A percentile compares a stretch with the other conserved stretches of the same genome.
Evolutionary conservation across 1,139 yeast genomes (phyloP).

Genomic region (Chernovozyma aurita): DNA sequence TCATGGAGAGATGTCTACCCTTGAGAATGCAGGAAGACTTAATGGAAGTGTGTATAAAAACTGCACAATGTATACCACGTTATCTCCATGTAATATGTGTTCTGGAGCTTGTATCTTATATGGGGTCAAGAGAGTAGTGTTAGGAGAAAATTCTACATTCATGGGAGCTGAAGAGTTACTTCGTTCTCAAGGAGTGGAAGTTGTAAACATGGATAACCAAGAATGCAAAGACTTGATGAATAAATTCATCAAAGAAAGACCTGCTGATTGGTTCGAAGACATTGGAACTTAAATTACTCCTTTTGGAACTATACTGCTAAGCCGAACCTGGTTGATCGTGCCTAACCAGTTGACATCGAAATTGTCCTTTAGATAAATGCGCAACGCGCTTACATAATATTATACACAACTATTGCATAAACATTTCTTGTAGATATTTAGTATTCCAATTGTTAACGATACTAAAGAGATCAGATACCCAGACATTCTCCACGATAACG

Average conservation of each 20-base stretch:
- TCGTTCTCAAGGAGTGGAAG: conserved; percentile 63
- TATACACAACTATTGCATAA: no score
- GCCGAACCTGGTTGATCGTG: no score
- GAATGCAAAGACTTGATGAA: conserved; percentile 74
- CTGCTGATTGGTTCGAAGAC: conserved; percentile 85
- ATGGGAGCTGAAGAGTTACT: conserved; percentile 75
- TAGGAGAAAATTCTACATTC: conserved; percentile 83
- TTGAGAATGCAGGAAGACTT: conserved; percentile 87
- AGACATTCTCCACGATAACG: no score
- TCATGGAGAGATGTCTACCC: conserved; percentile 87
- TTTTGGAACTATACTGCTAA: no score
- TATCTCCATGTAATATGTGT: conserved; percentile 94
- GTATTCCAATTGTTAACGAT: no score
- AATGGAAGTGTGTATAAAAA: conserved; percentile 62
- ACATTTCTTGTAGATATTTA: no score
- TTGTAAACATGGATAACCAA: conserved; percentile 59
- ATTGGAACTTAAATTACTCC: conserved; percentile 62
- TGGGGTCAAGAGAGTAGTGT: conserved; percentile 78
- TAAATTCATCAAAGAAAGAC: conserved; percentile 71
- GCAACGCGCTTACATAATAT: no score
- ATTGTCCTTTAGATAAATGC: no score
- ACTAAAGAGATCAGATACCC: no score
- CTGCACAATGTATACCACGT: conserved; percentile 82
- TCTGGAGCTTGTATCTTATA: conserved; percentile 88
- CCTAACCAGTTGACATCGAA: no score